These are phyloP conservation scores for Naganishia vaughanmartiniae DNA, from an alignment of 768 basidiomycete genomes.

Conservation along the genomic window DNA sequence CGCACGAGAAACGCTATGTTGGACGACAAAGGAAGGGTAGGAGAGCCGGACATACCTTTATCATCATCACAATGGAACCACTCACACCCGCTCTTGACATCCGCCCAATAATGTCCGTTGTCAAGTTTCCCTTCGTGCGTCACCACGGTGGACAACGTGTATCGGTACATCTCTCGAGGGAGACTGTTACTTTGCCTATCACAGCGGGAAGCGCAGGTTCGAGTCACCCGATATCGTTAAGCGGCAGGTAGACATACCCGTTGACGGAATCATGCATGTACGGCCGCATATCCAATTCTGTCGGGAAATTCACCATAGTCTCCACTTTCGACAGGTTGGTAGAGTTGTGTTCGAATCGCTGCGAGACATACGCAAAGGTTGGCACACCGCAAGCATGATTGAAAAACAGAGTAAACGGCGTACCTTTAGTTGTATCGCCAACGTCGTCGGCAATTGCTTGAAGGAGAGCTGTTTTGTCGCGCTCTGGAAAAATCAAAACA, in stretches of 20 bases:
- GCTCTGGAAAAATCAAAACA: constrained; percentile 56
- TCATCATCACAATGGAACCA: constrained; percentile 96
- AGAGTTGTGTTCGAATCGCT: constrained; percentile 87
- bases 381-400: not conserved
- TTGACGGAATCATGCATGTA: constrained; percentile 62
- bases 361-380: constrained; percentile 6
- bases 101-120: constrained; percentile 88
- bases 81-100: constrained; percentile 69
- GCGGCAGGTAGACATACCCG: too few species aligned
- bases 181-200: constrained; percentile 53
- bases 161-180: constrained; percentile 64
- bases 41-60: constrained; percentile 63
- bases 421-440: constrained; percentile 95
- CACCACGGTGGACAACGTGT: constrained; percentile 88
- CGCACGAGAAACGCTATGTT: not conserved
- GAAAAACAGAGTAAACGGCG: constrained; percentile 1
- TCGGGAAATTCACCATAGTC: constrained; percentile 74
- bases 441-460: constrained; percentile 76
- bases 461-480: constrained; percentile 83
- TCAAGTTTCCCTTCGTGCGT: constrained; percentile 92
- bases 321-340: constrained; percentile 79
- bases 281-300: constrained; percentile 79
- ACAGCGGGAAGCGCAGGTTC: too few species aligned
- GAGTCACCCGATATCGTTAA: too few species aligned
- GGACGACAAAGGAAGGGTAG: not conserved